phyloP scores from a whole-genome alignment of 2,329 filamentous ascomycete genomes.

The Exserohilum turcica region DNA sequence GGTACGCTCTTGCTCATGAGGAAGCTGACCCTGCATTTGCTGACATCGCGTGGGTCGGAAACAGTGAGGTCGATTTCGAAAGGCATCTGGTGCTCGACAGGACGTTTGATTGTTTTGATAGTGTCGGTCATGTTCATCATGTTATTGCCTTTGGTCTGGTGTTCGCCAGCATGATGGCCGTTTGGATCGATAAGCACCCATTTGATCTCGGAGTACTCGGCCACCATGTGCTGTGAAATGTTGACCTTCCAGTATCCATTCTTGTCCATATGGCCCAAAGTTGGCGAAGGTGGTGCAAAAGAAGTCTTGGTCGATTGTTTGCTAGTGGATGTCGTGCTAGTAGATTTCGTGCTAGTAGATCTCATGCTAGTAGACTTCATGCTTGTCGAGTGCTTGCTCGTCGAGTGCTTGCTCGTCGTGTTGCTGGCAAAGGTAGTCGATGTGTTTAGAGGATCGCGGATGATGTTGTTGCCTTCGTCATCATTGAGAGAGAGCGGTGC shows the following conservation, averaged over 20 bases:
- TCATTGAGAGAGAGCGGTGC: conserved; percentile 35
- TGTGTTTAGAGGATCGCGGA: conserved; percentile 9
- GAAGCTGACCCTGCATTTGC: conserved; percentile 11
- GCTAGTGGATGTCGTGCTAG: too few species aligned
- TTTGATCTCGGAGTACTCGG: conserved; percentile 9
- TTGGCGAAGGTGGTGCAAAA: neutral
- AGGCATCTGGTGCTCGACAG: conserved; percentile 11
- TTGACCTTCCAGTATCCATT: conserved; percentile 20
- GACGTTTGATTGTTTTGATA: conserved; percentile 13
- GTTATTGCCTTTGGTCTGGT: neutral
- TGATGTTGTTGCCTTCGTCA: conserved; percentile 36
- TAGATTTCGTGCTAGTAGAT: too few species aligned
- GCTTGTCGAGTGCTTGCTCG: too few species aligned
- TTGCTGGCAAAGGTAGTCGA: conserved; percentile 8
- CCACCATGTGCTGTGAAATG: conserved; percentile 18
- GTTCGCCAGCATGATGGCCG: conserved; percentile 12
- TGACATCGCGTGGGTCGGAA: neutral
- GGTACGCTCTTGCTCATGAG: conserved; percentile 9
- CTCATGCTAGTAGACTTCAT: too few species aligned
- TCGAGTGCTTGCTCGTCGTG: neutral
- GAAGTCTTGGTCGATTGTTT: neutral
- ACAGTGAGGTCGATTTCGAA: conserved; percentile 10
- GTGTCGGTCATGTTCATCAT: neutral
- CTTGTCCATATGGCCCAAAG: conserved; percentile 10
- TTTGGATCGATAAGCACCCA: conserved; percentile 27